Evolutionary conservation across 2,329 filamentous ascomycete species (phyloP).

Genomic region (Dissoconium aciculare): DNA sequence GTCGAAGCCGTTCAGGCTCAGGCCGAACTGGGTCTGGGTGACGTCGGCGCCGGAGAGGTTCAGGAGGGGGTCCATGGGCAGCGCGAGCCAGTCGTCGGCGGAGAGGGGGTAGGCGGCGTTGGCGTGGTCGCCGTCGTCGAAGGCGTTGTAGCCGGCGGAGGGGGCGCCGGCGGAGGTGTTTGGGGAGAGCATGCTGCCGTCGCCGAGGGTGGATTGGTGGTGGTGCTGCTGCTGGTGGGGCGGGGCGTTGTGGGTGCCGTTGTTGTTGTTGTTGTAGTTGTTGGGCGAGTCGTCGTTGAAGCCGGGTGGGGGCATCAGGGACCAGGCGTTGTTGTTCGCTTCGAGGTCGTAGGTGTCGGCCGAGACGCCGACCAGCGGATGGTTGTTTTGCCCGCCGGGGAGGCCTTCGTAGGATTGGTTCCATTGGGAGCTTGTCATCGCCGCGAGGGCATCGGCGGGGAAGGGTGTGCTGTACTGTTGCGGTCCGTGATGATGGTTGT

Average conservation of each 20-base stretch:
- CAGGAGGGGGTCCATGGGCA: slow-evolving; percentile 47
- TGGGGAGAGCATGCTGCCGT: too few species aligned
- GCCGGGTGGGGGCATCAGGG: slow-evolving; percentile 35
- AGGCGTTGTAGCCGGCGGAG: slow-evolving; percentile 4
- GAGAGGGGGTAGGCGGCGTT: background rate
- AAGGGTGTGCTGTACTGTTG: slow-evolving; percentile 6
- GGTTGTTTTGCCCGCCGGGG: slow-evolving; percentile 12
- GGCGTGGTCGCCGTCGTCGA: slow-evolving; percentile 7
- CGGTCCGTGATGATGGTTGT: slow-evolving; percentile 6
- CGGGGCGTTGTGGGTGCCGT: slow-evolving; percentile 17
- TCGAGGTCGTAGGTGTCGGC: slow-evolving; percentile 31
- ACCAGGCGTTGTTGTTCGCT: slow-evolving; percentile 26
- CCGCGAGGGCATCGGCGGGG: slow-evolving; percentile 11
- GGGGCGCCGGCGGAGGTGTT: too few species aligned
- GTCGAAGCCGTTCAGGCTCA: slow-evolving; percentile 47
- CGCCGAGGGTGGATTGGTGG: too few species aligned
- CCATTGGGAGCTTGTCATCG: slow-evolving; percentile 5
- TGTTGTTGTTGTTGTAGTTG: slow-evolving; percentile 21
- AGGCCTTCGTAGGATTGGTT: slow-evolving; percentile 12
- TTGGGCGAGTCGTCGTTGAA: slow-evolving; percentile 21
- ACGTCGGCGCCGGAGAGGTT: slow-evolving; percentile 44
- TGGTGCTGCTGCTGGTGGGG: too few species aligned
- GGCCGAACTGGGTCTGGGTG: slow-evolving; percentile 40
- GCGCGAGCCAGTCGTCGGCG: slow-evolving; percentile 41
- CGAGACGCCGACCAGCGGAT: slow-evolving; percentile 30